phyloP scores from a whole-genome alignment of 768 basidiomycete species.

The Hygrophorus russula region DNA sequence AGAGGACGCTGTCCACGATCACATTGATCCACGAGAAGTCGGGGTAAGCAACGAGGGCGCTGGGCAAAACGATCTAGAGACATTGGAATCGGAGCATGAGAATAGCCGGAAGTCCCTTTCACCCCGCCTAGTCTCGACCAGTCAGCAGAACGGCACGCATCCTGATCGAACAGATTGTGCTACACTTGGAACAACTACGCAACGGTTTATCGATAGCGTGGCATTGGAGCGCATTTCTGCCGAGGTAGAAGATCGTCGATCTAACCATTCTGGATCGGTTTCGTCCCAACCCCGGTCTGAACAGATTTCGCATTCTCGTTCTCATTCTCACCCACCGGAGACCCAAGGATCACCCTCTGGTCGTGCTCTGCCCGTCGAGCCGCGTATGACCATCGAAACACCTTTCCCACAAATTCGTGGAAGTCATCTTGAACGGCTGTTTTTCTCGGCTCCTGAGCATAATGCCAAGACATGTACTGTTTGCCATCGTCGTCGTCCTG shows the following conservation, averaged over 20 bases:
- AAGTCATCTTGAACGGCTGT: slow-evolving; percentile 63
- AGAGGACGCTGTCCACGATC: neutral
- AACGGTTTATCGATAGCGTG: slow-evolving; percentile 39
- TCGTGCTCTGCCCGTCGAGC: too few relatives aligned
- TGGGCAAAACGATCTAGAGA: slow-evolving; percentile 12
- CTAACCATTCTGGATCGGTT: slow-evolving; percentile 22
- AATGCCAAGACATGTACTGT: slow-evolving; percentile 57
- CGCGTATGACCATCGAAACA: slow-evolving; percentile 18
- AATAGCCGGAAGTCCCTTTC: slow-evolving; percentile 21
- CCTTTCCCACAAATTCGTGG: slow-evolving; percentile 83
- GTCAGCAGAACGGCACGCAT: slow-evolving; percentile 14
- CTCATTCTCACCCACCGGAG: too few relatives aligned
- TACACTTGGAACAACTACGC: slow-evolving; percentile 15
- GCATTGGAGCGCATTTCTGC: slow-evolving; percentile 53
- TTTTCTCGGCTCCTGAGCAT: slow-evolving; percentile 73
- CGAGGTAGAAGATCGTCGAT: slow-evolving; percentile 58
- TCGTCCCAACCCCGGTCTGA: neutral
- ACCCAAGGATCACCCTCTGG: too few relatives aligned
- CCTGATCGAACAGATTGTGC: slow-evolving; percentile 41
- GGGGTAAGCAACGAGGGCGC: slow-evolving; percentile 11
- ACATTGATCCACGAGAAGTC: slow-evolving; percentile 12
- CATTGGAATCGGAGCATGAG: slow-evolving; percentile 18
- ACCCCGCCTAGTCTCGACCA: slow-evolving; percentile 21
- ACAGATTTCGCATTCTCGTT: too few relatives aligned
- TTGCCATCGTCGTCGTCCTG: slow-evolving; percentile 42